These are phyloP conservation scores for Termitomyces sp. DNA, from an alignment of 768 basidiomycete genomes.

Conservation along the genomic window DNA sequence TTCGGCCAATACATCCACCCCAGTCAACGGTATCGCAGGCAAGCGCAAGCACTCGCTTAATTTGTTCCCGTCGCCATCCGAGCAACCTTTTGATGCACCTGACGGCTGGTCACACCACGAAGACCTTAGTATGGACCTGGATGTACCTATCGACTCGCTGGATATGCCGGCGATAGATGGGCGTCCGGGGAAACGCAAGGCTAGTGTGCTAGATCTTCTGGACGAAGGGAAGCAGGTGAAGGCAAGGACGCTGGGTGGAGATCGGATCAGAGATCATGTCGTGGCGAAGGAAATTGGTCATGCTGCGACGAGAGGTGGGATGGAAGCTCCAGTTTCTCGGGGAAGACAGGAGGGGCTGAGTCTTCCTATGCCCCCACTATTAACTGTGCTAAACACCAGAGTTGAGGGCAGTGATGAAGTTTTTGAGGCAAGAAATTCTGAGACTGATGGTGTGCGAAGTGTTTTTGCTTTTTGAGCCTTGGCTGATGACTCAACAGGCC, in stretches of 20 bases:
- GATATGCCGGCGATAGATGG: constrained; percentile 29
- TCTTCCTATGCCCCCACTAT: constrained; percentile 53
- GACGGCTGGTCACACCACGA: constrained; percentile 29
- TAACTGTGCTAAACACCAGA: constrained; percentile 52
- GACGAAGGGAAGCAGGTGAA: constrained; percentile 32
- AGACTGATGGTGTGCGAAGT: constrained; percentile 45
- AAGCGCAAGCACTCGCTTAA: constrained; percentile 30
- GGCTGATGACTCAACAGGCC: constrained; percentile 29
- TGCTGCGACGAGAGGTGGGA: neutral
- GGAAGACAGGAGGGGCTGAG: constrained; percentile 21
- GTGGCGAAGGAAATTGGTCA: constrained; percentile 48
- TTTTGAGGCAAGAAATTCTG: constrained; percentile 77
- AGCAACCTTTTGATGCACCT: constrained; percentile 40
- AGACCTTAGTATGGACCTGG: constrained; percentile 48
- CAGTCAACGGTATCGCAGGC: constrained; percentile 14
- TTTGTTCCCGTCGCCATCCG: constrained; percentile 43
- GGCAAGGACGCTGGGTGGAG: constrained; percentile 65
- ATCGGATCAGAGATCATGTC: constrained; percentile 44
- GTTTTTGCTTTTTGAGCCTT: neutral
- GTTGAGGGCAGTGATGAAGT: constrained; percentile 65
- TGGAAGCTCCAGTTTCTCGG: constrained; percentile 11
- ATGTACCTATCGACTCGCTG: constrained; percentile 48
- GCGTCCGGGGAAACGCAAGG: constrained; percentile 47
- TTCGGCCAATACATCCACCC: constrained; percentile 15
- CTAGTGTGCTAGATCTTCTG: constrained; percentile 28